Percentiles rank a stretch among this genome's conserved stretches.
Evolutionary conservation across 2,329 filamentous ascomycete genomes (phyloP).

Genomic region (Curvularia eragrostidis): DNA sequence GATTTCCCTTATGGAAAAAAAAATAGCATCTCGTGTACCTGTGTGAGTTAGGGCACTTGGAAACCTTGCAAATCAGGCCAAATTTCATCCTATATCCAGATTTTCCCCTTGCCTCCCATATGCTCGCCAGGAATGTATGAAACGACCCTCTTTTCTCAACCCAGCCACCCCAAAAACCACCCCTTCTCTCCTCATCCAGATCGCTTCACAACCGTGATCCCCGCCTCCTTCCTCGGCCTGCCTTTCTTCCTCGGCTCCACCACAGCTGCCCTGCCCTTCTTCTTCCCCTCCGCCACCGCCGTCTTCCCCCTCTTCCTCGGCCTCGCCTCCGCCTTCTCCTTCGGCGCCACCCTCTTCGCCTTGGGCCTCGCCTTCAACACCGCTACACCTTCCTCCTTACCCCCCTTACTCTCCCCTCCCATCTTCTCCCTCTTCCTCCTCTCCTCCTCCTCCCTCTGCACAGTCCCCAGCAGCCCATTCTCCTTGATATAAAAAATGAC

Average conservation of each 20-base stretch:
- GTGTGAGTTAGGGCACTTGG: background rate
- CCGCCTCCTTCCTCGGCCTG: background rate
- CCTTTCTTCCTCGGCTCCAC: background rate
- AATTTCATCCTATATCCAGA: background rate
- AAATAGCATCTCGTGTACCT: background rate
- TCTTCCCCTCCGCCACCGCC: background rate
- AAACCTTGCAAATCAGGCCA: background rate
- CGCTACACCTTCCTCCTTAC: slow-evolving; percentile 11
- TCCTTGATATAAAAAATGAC: slow-evolving; percentile 41
- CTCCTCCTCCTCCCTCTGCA: slow-evolving; percentile 8
- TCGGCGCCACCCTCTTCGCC: background rate
- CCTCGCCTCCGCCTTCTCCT: slow-evolving; percentile 19
- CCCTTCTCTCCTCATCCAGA: too few relatives aligned
- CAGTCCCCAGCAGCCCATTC: slow-evolving; percentile 30
- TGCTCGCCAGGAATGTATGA: background rate
- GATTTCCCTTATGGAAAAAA: too few relatives aligned
- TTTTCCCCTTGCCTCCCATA: background rate
- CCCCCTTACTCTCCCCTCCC: slow-evolving; percentile 9
- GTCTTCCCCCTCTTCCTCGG: slow-evolving; percentile 9
- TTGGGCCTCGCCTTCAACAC: slow-evolving; percentile 27
- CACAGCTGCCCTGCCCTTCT: background rate
- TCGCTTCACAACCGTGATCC: slow-evolving; percentile 10
- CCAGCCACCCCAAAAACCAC: background rate
- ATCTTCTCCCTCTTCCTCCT: slow-evolving; percentile 21
- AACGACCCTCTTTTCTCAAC: background rate